Percentiles rank a stretch among this genome's conserved stretches.
These are phyloP conservation scores for Dorcoceras hygrometricum DNA, from an alignment of 257 asterid species.

Conservation along the genomic window DNA sequence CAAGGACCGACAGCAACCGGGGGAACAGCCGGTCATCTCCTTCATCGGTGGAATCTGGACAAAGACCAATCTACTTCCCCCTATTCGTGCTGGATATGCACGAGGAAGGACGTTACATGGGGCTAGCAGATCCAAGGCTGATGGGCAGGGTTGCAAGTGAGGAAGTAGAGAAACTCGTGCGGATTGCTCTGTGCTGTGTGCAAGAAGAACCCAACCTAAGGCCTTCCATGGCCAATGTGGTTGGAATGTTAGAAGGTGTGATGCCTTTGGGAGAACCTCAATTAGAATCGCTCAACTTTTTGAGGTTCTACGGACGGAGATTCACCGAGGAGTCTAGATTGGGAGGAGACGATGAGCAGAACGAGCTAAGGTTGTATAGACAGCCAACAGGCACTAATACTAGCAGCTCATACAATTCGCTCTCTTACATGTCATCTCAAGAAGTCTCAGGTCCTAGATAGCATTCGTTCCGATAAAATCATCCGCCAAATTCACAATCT, in stretches of 20 bases:
- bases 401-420: slow-evolving; percentile 38
- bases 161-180: slow-evolving; percentile 69
- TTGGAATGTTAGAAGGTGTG: slow-evolving; percentile 77
- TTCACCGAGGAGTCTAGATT: slow-evolving; percentile 57
- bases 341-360: slow-evolving; percentile 30
- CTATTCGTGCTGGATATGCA: slow-evolving; percentile 75
- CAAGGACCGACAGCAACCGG: slow-evolving; percentile 28
- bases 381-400: slow-evolving; percentile 27
- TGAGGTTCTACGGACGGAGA: slow-evolving; percentile 76
- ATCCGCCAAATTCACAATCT: neutral
- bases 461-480: slow-evolving; percentile 3
- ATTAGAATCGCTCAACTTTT: slow-evolving; percentile 57
- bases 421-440: slow-evolving; percentile 62
- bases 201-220: slow-evolving; percentile 73
- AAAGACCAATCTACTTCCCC: slow-evolving; percentile 55
- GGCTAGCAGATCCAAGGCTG: slow-evolving; percentile 68
- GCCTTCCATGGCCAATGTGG: slow-evolving; percentile 71
- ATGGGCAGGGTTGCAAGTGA: slow-evolving; percentile 41
- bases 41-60: slow-evolving; percentile 33
- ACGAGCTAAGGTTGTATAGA: slow-evolving; percentile 27
- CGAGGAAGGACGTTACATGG: slow-evolving; percentile 52
- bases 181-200: slow-evolving; percentile 76
- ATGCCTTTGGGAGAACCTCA: slow-evolving; percentile 55
- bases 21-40: slow-evolving; percentile 24
- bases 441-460: slow-evolving; percentile 83